Evolutionary conservation across 257 asterid genomes (phyloP), one percentile per base, ranked within the genome.

Genomic region (Solanum medicagineum): DNA sequence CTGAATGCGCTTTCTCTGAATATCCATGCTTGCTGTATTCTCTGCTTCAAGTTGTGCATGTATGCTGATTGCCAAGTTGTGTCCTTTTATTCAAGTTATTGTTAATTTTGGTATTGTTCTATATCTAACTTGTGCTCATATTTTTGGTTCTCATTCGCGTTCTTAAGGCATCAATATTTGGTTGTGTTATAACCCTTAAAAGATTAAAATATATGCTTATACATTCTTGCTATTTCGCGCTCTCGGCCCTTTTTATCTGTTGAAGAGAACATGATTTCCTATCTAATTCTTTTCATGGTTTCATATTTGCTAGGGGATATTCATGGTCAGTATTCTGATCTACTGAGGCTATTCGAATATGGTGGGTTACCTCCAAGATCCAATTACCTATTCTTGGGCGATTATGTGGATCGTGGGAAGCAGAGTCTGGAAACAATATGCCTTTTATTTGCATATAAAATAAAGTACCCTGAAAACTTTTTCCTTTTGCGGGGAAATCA

Each of bases 391-490:
- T 93, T 94, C 92, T 70, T 93, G 86, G 98, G 98, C 55, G 98
- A 94, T 86, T 94, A 94, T 40, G 97, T 94, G 32, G 97, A 94
- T 87, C 97, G 97, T 19, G 98, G 97, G 83, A 93, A 93, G 90
- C 98, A 94, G 88, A 90, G 98, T 86, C 92, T 94, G 24, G 98
- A 94, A 88, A 92, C 98, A 55, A 92, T 94, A 87, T 94, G 97
- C 89, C 95, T 94, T 83, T 83, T 94, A 45, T 93, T 94, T 87
- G 96, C 96, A 53, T 94, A 92, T 86, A 94, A 94, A 88, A 94
- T 94, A 88, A 94, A 93, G 84, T 90, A 92, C 84, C 96, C 94
- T 3, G 95, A 91, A 17, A 94, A 94, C 89, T 93, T 94, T 86
- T 94, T 94, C 90, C 91, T 94, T 89, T 91, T 94, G 84, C 90